Evolutionary conservation across 306 rosid genomes (phyloP), one percentile per base, ranked within the genome.

Genomic region (Sicyos baderoa): DNA sequence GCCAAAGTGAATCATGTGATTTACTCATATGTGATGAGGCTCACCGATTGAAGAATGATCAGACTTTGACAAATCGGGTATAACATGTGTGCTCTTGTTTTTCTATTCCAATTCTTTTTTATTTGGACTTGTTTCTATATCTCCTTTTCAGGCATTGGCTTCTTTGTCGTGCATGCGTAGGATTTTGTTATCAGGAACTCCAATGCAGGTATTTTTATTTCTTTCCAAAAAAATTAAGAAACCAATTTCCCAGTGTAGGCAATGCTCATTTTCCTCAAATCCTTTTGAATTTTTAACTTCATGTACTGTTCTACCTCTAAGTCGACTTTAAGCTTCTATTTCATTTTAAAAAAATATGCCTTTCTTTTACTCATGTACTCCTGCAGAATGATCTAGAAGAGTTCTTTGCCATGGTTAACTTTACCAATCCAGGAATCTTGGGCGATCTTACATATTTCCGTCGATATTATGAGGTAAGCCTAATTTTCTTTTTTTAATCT

Each of bases 21-120:
- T 89, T 92, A 64, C 95, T 92, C 78, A 92, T 92, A 47, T 92
- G 98, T 68, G 98, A 92, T 52, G 98, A 92, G 83, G 98, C 98
- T 79, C 98, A 92, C 82, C 81, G 98, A 78, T 84, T 92, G 72
- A 92, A 92, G 79, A 92, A 92, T 81, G 98, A 89, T 45, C 98
- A 92, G 79, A 92, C 98, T 3, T 82, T 89, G 74, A 92, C 98
- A n/a, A 92, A 92, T 77, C 77, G 87, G 91, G 98, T 92, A 89
- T 74, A 53, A 50, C 45, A 10, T 61, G 18, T 48, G 59, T 27
- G 54, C 48, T 59, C 63, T 63, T 62, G 17, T 60, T 13, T 25
- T 18, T 45, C 72, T 63, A 49, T 21, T 60, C 13, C 12, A 40
- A 9, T 47, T 74, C 45, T 16, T 71, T 71, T 70, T 70, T 63